A percentile compares a stretch with the other conserved stretches of the same genome.
These are phyloP conservation scores for Protomyces macrosporus DNA, from an alignment of 1,139 yeast species.

Conservation along the genomic window DNA sequence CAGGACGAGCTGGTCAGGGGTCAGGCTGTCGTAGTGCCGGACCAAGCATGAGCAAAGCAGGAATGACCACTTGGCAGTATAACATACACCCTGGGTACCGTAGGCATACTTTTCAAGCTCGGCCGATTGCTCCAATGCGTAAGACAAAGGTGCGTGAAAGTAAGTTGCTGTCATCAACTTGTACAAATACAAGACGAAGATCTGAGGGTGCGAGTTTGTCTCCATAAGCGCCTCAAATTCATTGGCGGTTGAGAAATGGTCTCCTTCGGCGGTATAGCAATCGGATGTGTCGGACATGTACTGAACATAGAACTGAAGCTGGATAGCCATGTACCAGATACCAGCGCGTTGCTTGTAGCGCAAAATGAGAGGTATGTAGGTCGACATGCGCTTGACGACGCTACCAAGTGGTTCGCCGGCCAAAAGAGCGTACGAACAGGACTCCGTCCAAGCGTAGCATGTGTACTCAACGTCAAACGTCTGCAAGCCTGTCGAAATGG, in stretches of 20 bases:
- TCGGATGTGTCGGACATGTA: constrained; percentile 1
- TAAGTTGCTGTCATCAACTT: constrained; percentile 10
- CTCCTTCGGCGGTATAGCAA: constrained; percentile 8
- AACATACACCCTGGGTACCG: constrained; percentile 2
- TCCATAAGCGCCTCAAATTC: constrained; percentile 12
- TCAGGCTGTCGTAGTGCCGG: not conserved
- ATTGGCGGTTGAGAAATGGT: constrained; percentile 2
- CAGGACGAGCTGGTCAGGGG: not conserved
- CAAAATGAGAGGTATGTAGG: constrained; percentile 4
- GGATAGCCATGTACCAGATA: constrained; percentile 15
- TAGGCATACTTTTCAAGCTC: constrained; percentile 4
- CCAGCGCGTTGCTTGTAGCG: constrained; percentile 8
- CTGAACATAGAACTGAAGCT: constrained; percentile 10
- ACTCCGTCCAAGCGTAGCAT: constrained; percentile 14
- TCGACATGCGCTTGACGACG: constrained; percentile 8
- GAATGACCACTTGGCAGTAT: constrained; percentile 11
- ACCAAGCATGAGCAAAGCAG: constrained; percentile 8
- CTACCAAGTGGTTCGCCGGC: constrained; percentile 17
- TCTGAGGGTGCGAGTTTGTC: constrained; percentile 16
- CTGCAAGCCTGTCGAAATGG: constrained; percentile 13
- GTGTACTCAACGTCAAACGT: constrained; percentile 19
- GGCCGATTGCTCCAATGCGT: not conserved
- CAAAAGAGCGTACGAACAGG: constrained; percentile 18
- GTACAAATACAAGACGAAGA: constrained; percentile 9
- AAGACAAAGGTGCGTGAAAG: not conserved